Evolutionary conservation across 805 yeast genomes (phyloP), one percentile per base, ranked within the genome.

Genomic region (Starmerella gropengiesseri): DNA sequence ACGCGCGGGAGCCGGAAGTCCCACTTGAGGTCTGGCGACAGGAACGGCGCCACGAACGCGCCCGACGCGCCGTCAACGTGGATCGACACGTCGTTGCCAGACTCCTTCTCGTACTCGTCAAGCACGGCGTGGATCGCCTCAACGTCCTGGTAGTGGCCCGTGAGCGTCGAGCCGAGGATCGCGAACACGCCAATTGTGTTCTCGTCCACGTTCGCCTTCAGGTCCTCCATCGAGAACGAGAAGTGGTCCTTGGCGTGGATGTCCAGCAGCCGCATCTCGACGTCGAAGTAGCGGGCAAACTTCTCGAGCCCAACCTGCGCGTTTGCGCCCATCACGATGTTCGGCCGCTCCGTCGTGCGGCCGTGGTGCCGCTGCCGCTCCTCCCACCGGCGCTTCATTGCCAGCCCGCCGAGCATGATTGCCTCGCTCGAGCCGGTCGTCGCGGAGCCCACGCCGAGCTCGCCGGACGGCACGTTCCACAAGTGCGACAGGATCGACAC

Each of bases 31-130:
- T 79, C 73, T 4, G 94, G 93, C 58, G 70, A 79, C 22, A 75
- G 61, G 56, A 86, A 81, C 16, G 96, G 94, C 2, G 94, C 94
- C 32, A 86, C 72, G 58, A 86, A 75, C 1, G 81, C 96, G 45
- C 95, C 95, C 17, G 85, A 75, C 2, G 95, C 95, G 52, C 91
- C 96, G 60, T 86, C 96, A 21, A 87, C 91, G 59, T 86, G 96
- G 56, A 86, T 84, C 35, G 91, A 85, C 45, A 86, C 68, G 54
- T 71, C 71, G 45, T 64, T 45, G 6, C 93, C 93, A 3, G 71
- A 77, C 52, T 78, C 77, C 46, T 64, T 62, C 59, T 87, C 78
- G 52, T 74, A 70, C 43, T 77, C 74, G 57, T 80, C 87, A 48
- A 86, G 66, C n/a, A 79, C 64, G n/a, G 70, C 59, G 38, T 74